These are phyloP conservation scores for Aurinia saxatilis DNA, from an alignment of 345 rosid species.

Conservation along the genomic window DNA sequence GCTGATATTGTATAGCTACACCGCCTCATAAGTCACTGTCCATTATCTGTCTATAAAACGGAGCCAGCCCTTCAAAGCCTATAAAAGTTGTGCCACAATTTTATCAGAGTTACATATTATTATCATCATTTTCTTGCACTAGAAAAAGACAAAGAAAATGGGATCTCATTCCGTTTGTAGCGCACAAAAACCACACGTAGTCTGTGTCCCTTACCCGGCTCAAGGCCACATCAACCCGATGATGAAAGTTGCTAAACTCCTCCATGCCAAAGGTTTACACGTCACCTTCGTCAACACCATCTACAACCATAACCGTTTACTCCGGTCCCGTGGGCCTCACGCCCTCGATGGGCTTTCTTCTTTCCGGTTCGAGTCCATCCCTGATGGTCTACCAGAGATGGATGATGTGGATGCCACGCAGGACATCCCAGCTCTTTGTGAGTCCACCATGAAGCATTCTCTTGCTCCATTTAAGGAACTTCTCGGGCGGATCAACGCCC, in stretches of 20 bases:
- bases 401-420: neutral
- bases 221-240: conserved; percentile 16
- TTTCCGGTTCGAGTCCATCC: conserved; percentile 6
- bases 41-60: neutral
- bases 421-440: neutral
- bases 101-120: neutral
- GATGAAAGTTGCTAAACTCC: conserved; percentile 6
- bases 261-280: neutral
- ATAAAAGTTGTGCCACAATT: neutral
- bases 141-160: neutral
- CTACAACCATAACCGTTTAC: conserved; percentile 1
- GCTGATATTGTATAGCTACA: too few relatives aligned
- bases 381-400: conserved; percentile 12
- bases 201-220: neutral
- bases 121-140: neutral
- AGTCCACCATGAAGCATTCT: conserved; percentile 5
- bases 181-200: neutral
- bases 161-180: neutral
- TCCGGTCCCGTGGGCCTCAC: neutral
- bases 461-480: conserved; percentile 15
- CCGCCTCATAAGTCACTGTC: too few relatives aligned
- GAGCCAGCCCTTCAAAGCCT: neutral
- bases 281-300: neutral
- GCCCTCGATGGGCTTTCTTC: neutral
- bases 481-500: neutral